Evolutionary conservation across 2,329 filamentous ascomycete species (phyloP).

Genomic region (Alternaria brassicae): DNA sequence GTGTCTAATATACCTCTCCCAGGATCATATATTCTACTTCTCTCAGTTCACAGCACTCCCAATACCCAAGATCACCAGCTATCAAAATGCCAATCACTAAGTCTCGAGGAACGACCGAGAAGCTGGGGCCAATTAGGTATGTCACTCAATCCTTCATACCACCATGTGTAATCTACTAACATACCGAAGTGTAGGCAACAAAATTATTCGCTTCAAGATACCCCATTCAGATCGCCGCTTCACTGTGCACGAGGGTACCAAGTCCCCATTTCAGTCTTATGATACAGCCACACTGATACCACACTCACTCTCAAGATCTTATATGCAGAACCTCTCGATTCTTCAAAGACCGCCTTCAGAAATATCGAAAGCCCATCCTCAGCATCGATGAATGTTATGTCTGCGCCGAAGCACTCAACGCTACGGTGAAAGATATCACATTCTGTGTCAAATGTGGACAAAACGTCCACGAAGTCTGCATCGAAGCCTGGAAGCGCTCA

Average conservation of each 20-base stretch:
- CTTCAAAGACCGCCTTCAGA: conserved; percentile 25
- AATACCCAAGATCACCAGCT: not conserved
- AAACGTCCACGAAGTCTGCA: conserved; percentile 27
- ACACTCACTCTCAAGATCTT: conserved; percentile 17
- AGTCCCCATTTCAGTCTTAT: not conserved
- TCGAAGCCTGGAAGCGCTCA: conserved; percentile 9
- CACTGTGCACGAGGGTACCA: conserved; percentile 23
- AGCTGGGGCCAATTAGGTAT: conserved; percentile 4
- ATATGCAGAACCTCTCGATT: conserved; percentile 24
- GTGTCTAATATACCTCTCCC: not conserved
- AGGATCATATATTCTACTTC: not conserved
- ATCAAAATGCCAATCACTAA: conserved; percentile 1
- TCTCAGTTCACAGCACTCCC: not conserved
- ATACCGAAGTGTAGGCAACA: conserved; percentile 7
- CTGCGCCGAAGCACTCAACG: conserved; percentile 21
- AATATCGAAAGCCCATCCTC: conserved; percentile 17
- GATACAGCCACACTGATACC: not conserved
- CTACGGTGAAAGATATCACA: conserved; percentile 12
- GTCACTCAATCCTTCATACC: not conserved
- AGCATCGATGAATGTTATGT: conserved; percentile 24
- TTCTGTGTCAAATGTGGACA: conserved; percentile 29
- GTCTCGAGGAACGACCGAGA: conserved; percentile 2
- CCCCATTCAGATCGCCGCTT: conserved; percentile 15
- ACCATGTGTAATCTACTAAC: not conserved
- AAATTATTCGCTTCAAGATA: conserved; percentile 14